phyloP scores from a whole-genome alignment of 768 basidiomycete species.

The Boletus vermiculosoides region DNA sequence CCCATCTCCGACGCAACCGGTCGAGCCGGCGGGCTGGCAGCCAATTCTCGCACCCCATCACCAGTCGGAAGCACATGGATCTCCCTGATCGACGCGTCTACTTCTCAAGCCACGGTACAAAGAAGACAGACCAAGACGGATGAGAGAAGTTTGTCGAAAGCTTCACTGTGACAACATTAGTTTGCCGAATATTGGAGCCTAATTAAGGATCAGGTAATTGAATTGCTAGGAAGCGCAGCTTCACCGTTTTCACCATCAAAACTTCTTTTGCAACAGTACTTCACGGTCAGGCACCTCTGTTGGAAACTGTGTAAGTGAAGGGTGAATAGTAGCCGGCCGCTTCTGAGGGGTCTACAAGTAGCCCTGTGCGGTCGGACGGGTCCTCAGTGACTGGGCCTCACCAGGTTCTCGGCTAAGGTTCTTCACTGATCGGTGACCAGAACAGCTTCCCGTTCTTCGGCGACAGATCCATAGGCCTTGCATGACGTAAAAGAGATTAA shows the following conservation, averaged over 20 bases:
- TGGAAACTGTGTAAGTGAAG: constrained; percentile 10
- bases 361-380: not conserved
- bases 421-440: not conserved
- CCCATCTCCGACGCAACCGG: constrained; percentile 20
- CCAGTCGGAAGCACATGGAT: constrained; percentile 11
- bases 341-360: not conserved
- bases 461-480: not conserved
- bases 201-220: constrained; percentile 25
- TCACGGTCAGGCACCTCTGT: not conserved
- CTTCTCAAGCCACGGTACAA: constrained; percentile 6
- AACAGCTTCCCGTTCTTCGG: constrained; percentile 1
- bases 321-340: not conserved
- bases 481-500: not conserved
- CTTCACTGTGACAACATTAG: constrained; percentile 9
- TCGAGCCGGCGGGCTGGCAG: constrained; percentile 5
- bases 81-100: constrained; percentile 1
- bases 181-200: constrained; percentile 17
- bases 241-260: constrained; percentile 10
- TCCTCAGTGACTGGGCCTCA: not conserved
- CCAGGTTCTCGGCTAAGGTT: not conserved
- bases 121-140: constrained; percentile 6
- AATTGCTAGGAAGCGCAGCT: constrained; percentile 17
- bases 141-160: constrained; percentile 1
- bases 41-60: constrained; percentile 15
- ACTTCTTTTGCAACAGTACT: constrained; percentile 7